Evolutionary conservation across 2,329 filamentous ascomycete species (phyloP).

Genomic region (Pyricularia grisea): DNA sequence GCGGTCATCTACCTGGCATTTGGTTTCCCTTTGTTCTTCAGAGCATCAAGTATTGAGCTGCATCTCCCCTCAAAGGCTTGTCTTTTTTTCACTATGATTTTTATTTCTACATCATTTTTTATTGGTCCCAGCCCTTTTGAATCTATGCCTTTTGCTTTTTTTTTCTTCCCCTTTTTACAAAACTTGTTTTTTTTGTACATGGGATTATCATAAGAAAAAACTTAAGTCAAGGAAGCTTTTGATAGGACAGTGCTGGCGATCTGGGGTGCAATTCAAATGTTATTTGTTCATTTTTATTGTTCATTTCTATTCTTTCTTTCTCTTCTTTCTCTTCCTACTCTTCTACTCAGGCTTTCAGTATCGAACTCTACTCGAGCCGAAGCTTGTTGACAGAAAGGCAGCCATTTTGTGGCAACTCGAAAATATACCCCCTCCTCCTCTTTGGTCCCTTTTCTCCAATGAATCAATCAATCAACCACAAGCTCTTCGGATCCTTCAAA

Average conservation of each 20-base stretch:
- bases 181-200: background rate
- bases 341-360: background rate
- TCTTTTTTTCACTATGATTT: slow-evolving; percentile 1
- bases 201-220: slow-evolving; percentile 17
- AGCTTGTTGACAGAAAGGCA: background rate
- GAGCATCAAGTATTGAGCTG: background rate
- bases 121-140: background rate
- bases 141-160: slow-evolving; percentile 1
- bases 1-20: slow-evolving; percentile 5
- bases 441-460: background rate
- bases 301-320: slow-evolving; percentile 2
- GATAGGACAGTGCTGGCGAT: slow-evolving; percentile 41
- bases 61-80: background rate
- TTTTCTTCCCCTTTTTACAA: background rate
- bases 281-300: slow-evolving; percentile 13
- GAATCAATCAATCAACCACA: background rate
- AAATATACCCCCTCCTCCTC: slow-evolving; percentile 8
- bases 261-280: slow-evolving; percentile 37
- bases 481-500: background rate
- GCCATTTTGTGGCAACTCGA: slow-evolving; percentile 8
- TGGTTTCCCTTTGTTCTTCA: slow-evolving; percentile 2
- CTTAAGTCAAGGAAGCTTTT: slow-evolving; percentile 21
- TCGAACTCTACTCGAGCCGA: background rate
- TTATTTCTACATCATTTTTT: background rate
- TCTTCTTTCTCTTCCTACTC: background rate